Evolutionary conservation across 371 early-diverging fungal genomes (phyloP), one percentile per base, ranked within the genome.

Genomic region (Zopfochytrium polystomum): DNA sequence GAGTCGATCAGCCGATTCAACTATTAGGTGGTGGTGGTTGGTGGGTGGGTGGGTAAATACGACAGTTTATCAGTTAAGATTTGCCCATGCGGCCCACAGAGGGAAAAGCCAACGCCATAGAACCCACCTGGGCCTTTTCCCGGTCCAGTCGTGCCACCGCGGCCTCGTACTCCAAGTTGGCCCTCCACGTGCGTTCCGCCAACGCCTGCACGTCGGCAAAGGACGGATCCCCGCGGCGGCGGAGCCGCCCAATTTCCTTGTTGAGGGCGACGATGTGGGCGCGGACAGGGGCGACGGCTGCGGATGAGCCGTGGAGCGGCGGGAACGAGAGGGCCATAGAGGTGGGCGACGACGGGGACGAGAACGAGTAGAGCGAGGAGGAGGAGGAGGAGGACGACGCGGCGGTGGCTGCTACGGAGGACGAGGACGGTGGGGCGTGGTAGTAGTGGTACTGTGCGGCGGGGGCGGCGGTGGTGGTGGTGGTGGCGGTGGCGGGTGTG

Each of bases 111-210:
- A 52, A 56, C 52, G 27, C 30, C 13, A 43, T 9, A 42, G 18
- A 35, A 57, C 60, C 18, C 15, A 71, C 62, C 70, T n/a, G n/a
- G n/a, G n/a, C n/a, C n/a, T 65, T 63, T 55, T 72, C 73, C 1
- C 62, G 47, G 11, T 52, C 55, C 18, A 72, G 63, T 20, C 53
- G 44, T 6, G 57, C 66, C 13, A 72, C 53, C 6, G 57, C 42
- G 6, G 52, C 50, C 53, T 72, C 73, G 58, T 58, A 62, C 9
- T 55, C 30, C 26, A 72, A n/a, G 49, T 68, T 72, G 31, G 62
- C 66, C 33, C 55, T 44, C 73, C 73, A 72, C n/a, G 67, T 66
- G 35, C 69, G 53, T 32, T 72, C 73, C 3, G 73, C 73, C n/a
- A 72, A 45, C 31, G 27, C 55, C 38, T 72, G 72, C 3, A 71